Evolutionary conservation across 306 rosid genomes (phyloP).

Genomic region (Myrica gale): DNA sequence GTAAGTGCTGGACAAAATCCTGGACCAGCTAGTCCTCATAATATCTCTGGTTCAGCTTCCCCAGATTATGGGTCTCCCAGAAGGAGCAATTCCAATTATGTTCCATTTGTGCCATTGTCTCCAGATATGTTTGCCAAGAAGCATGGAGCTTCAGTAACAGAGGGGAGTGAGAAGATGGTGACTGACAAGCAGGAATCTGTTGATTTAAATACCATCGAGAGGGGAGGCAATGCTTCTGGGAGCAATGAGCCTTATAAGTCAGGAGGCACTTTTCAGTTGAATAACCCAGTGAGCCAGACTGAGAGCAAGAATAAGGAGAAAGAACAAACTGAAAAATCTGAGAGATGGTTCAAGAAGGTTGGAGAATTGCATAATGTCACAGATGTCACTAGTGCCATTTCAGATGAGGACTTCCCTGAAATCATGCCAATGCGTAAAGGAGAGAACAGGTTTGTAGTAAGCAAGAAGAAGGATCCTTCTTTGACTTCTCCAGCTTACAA

Average conservation of each 20-base stretch:
- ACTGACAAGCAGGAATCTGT: slow-evolving; percentile 20
- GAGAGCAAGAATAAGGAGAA: slow-evolving; percentile 39
- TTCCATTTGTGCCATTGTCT: slow-evolving; percentile 57
- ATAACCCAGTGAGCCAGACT: slow-evolving; percentile 31
- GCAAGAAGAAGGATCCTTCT: slow-evolving; percentile 89
- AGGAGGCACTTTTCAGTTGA: slow-evolving; percentile 27
- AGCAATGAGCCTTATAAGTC: slow-evolving; percentile 27
- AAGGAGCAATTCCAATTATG: slow-evolving; percentile 40
- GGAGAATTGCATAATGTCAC: slow-evolving; percentile 73
- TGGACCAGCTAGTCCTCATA: slow-evolving; percentile 23
- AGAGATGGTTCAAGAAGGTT: slow-evolving; percentile 83
- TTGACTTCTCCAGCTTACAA: slow-evolving; percentile 83
- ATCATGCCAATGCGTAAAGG: slow-evolving; percentile 97
- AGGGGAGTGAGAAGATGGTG: slow-evolving; percentile 27
- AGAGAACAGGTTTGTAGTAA: slow-evolving; percentile 79
- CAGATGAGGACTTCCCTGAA: slow-evolving; percentile 87
- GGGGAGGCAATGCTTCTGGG: slow-evolving; percentile 18
- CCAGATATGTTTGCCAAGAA: slow-evolving; percentile 51
- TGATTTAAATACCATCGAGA: slow-evolving; percentile 12
- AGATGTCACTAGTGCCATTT: slow-evolving; percentile 56
- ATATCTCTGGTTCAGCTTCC: slow-evolving; percentile 30
- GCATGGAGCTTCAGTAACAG: slow-evolving; percentile 37
- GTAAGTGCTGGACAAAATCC: slow-evolving; percentile 30
- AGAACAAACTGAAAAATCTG: slow-evolving; percentile 78
- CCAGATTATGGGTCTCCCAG: slow-evolving; percentile 28